Conservation (phyloP, 2,329 filamentous ascomycete species). For the Phyllosticta citrichinensis region DNA sequence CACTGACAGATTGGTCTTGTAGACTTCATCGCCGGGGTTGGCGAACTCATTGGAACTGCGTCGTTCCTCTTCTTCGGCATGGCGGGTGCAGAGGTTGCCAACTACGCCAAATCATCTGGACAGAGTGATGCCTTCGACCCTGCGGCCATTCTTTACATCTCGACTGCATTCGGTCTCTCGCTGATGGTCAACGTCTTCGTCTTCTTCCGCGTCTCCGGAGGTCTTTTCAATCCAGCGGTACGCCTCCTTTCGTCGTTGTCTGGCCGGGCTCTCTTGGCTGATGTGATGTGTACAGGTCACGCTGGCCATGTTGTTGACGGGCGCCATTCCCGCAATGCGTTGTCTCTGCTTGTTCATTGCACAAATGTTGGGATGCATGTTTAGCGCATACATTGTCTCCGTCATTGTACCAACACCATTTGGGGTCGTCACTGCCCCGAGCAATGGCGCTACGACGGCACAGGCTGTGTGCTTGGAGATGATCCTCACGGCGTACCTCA, state of each 20-base stretch:
- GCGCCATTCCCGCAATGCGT: conserved; percentile 35
- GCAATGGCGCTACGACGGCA: conserved; percentile 29
- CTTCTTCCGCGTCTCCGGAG: conserved; percentile 43
- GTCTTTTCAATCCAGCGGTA: conserved; percentile 39
- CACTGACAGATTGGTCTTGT: background rate
- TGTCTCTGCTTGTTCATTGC: conserved; percentile 34
- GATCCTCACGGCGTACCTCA: conserved; percentile 40
- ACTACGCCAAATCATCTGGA: conserved; percentile 18
- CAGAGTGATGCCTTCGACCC: conserved; percentile 5
- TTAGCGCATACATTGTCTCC: conserved; percentile 36
- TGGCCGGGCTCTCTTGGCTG: background rate
- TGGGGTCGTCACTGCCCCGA: conserved; percentile 36
- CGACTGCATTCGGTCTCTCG: conserved; percentile 36
- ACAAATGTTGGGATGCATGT: conserved; percentile 37
- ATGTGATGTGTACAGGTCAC: conserved; percentile 27
- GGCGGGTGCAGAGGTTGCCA: conserved; percentile 35
- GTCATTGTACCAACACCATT: conserved; percentile 36
- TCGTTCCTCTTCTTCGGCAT: conserved; percentile 42
- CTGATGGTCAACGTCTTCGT: conserved; percentile 45
- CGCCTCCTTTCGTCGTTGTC: background rate
- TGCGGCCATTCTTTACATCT: conserved; percentile 31
- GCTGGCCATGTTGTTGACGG: conserved; percentile 37
- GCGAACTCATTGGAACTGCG: conserved; percentile 45
- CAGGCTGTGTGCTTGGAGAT: conserved; percentile 41
- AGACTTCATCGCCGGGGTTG: conserved; percentile 35